phyloP scores from a whole-genome alignment of 2,329 filamentous ascomycete species.

The Hymenoscyphus fraxineus region DNA sequence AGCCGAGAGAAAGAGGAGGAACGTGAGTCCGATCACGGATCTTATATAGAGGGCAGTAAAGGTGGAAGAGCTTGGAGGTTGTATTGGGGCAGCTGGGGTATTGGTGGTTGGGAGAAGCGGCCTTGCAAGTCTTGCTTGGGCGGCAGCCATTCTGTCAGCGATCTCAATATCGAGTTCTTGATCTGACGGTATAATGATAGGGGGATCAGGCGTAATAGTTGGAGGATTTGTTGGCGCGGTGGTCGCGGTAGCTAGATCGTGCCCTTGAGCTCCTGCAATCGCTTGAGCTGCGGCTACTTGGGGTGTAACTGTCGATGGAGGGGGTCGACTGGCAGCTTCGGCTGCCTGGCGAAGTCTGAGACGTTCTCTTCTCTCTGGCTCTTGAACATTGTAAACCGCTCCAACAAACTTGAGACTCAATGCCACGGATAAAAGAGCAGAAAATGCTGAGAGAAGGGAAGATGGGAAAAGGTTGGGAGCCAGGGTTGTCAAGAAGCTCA shows the following conservation, averaged over 20 bases:
- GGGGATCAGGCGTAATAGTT: conserved; percentile 26
- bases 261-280: conserved; percentile 29
- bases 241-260: conserved; percentile 13
- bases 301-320: conserved; percentile 29
- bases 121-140: conserved; percentile 24
- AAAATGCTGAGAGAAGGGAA: conserved; percentile 51
- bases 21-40: conserved; percentile 52
- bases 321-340: conserved; percentile 27
- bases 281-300: conserved; percentile 18
- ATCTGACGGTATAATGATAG: conserved; percentile 60
- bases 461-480: conserved; percentile 55
- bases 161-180: conserved; percentile 62
- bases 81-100: conserved; percentile 29
- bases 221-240: background rate
- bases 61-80: conserved; percentile 32
- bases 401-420: conserved; percentile 56
- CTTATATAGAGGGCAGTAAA: conserved; percentile 56
- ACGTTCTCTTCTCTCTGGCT: conserved; percentile 48
- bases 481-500: conserved; percentile 52
- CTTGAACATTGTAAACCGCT: conserved; percentile 59
- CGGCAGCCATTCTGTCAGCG: conserved; percentile 38
- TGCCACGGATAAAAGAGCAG: conserved; percentile 53
- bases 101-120: conserved; percentile 29
- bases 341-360: conserved; percentile 27
- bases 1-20: conserved; percentile 55